Base-by-base conservation (phyloP, 192 early-diverging fungal species). In the Geranomyces michiganensis region DNA sequence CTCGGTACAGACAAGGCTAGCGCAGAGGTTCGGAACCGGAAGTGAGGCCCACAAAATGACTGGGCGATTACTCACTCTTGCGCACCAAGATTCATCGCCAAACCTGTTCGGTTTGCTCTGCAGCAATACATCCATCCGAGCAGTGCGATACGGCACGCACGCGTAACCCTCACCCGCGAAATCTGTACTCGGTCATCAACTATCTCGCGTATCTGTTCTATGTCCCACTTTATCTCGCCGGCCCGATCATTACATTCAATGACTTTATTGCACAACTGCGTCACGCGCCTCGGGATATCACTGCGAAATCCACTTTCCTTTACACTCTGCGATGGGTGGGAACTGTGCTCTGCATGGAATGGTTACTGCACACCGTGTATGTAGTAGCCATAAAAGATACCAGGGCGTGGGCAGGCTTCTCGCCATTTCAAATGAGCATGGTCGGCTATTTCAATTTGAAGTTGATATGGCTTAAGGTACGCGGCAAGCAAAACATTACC, bases 161-260 rank as follows among this genome's bases (percentile, higher is more conserved):
- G 32, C n/a, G 30, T 7, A 62, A 27, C 0, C 58, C 68, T 9
- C 62, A 22, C 21, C 56, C 62, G 48, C 21, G 14, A 19, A 1
- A 51, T 6, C 92, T 96, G 56, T 98, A 96, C 80, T 90, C 89
- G 62, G 83, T 92, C 58, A 60, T 81, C 68, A 86, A 91, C 75
- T 99, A 91, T 74, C 80, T 91, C 67, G 83, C 89, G 0, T 97
- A 93, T 71, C 68, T 91, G 10, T 55, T 92, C n/a, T 99, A 99
- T 65, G 87, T 90, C 19, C 96, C 96, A 2, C 82, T 99, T 49
- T 99, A 93, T 77, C 77, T 97, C 33, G 92, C 94, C 27, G 96
- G 96, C 7, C 96, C 96, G 19, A 96, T 99, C 47, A 91, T 96
- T 68, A 90, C 96, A 0, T 99, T 90, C 81, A 99, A 97, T 80